Evolutionary conservation across 2,329 filamentous ascomycete genomes (phyloP).

Genomic region (Chaetomium sp.): DNA sequence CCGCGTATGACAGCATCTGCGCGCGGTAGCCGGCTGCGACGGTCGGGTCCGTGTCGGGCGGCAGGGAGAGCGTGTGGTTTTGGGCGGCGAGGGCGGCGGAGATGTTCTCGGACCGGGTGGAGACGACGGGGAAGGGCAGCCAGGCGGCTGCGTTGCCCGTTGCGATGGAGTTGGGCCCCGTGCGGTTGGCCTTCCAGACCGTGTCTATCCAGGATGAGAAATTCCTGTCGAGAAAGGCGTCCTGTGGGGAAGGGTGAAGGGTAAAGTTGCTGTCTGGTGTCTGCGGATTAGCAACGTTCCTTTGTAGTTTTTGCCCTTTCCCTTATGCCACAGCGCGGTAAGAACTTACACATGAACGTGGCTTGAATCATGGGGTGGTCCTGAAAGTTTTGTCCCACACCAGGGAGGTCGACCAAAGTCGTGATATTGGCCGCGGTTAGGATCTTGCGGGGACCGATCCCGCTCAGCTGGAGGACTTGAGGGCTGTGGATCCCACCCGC

Average conservation of each 20-base stretch:
- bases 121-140: slow-evolving; percentile 42
- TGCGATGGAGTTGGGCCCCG: slow-evolving; percentile 38
- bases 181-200: slow-evolving; percentile 32
- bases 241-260: slow-evolving; percentile 37
- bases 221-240: slow-evolving; percentile 39
- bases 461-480: slow-evolving; percentile 48
- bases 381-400: slow-evolving; percentile 56
- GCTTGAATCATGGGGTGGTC: slow-evolving; percentile 41
- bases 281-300: background rate
- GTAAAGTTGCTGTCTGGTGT: slow-evolving; percentile 33
- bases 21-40: slow-evolving; percentile 44
- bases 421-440: slow-evolving; percentile 49
- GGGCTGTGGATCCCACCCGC: slow-evolving; percentile 49
- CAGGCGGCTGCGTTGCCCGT: slow-evolving; percentile 39
- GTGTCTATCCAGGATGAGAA: slow-evolving; percentile 38
- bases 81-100: slow-evolving; percentile 38
- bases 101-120: slow-evolving; percentile 34
- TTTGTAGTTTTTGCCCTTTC: background rate
- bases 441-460: slow-evolving; percentile 44
- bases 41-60: slow-evolving; percentile 39
- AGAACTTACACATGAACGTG: slow-evolving; percentile 26
- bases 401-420: slow-evolving; percentile 58
- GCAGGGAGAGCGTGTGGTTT: slow-evolving; percentile 41
- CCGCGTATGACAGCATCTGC: slow-evolving; percentile 39
- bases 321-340: background rate